Evolutionary conservation across 805 yeast genomes (phyloP), one percentile per base, ranked within the genome.

Genomic region (Wickerhamiella spandovensis): DNA sequence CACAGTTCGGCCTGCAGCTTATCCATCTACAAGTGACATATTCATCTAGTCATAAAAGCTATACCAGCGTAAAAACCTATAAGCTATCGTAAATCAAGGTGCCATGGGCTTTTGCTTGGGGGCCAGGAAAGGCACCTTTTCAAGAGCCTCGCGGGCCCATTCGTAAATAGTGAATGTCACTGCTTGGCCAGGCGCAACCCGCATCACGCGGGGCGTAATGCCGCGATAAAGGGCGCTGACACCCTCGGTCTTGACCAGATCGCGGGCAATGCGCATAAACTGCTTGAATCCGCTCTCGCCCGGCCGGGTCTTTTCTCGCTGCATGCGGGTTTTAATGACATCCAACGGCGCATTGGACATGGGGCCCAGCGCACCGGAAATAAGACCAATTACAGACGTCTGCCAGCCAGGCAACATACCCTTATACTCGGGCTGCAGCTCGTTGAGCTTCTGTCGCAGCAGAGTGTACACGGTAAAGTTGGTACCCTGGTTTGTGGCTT

Each of bases 171-270:
- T 92, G 72, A 90, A 90, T 17, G 97, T 92, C 51, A 90, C 97
- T 50, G 97, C 97, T 71, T 90, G 98, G 54, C 98, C 98, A 22
- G 98, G 97, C 12, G 98, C 98, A 48, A 90, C 98, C 72, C 98
- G 83, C 95, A 90, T 89, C 59, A 90, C 90, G 72, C 98, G 82
- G 60, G 98, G 98, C 22, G 97, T 88, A 64, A 90, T 90, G 71
- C 98, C 98, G 66, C 90, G 86, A 74, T 90, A 90, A 66, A 90
- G 76, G 42, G 95, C 94, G 49, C 76, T 74, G 58, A 80, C 71
- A 58, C 98, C 98, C 70, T 88, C 95, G 72, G 87, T 95, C 64
- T 79, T 81, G 58, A 89, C 72, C 67, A 90, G 75, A 62, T 82
- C 89, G 46, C 72, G 71, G 53, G 94, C 86, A 61, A 92, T 90